Percentiles rank a stretch among this genome's conserved stretches.
phyloP scores from a whole-genome alignment of 129 eudicot species.

The Helichrysum umbraculigerum region DNA sequence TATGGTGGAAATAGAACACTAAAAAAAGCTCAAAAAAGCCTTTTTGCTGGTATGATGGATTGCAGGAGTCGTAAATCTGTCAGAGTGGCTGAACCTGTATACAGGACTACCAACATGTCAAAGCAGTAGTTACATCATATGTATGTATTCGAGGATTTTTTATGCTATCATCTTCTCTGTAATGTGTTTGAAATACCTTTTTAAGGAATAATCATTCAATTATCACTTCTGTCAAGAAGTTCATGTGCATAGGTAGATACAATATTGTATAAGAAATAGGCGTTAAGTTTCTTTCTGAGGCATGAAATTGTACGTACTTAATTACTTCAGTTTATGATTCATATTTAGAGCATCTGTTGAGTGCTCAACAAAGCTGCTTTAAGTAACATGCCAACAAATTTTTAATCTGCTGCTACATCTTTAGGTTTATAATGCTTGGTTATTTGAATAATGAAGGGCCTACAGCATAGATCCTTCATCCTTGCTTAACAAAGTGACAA shows the following conservation, averaged over 20 bases:
- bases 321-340: neutral
- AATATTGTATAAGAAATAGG: too few relatives aligned
- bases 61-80: slow-evolving; percentile 48
- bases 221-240: slow-evolving; percentile 12
- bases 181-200: slow-evolving; percentile 12
- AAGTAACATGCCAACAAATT: slow-evolving; percentile 23
- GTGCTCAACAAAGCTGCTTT: slow-evolving; percentile 16
- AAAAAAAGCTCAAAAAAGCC: slow-evolving; percentile 24
- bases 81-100: slow-evolving; percentile 41
- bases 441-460: slow-evolving; percentile 24
- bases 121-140: slow-evolving; percentile 25
- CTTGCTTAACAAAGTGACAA: slow-evolving; percentile 36
- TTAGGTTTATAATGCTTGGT: slow-evolving; percentile 29
- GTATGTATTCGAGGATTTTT: slow-evolving; percentile 21
- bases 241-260: neutral
- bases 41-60: slow-evolving; percentile 41
- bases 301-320: slow-evolving; percentile 19
- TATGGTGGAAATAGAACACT: slow-evolving; percentile 26
- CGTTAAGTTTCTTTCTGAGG: slow-evolving; percentile 10
- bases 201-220: slow-evolving; percentile 8
- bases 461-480: slow-evolving; percentile 39
- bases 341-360: slow-evolving; percentile 25
- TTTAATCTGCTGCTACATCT: slow-evolving; percentile 21
- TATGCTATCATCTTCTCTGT: slow-evolving; percentile 17
- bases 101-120: slow-evolving; percentile 22